Percentiles rank a stretch among this genome's conserved stretches.
phyloP scores from a whole-genome alignment of 2,329 filamentous ascomycete species.

The Clonostachys chloroleuca region DNA sequence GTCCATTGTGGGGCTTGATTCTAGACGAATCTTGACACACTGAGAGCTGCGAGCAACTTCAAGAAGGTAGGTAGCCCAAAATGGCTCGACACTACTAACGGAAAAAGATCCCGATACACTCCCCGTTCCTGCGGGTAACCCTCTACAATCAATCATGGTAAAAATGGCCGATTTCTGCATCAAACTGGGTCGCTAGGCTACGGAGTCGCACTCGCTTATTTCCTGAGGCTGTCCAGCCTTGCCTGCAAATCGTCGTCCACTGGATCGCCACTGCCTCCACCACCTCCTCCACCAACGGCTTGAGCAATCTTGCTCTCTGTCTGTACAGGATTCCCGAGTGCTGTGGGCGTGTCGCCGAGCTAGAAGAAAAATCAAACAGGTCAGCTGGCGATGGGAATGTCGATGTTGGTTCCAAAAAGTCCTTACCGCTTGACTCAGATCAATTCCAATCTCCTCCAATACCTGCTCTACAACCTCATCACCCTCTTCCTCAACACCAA shows the following conservation, averaged over 20 bases:
- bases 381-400: neutral
- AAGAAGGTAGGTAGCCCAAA: no score
- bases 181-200: no score
- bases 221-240: conserved; percentile 79
- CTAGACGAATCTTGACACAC: no score
- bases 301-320: conserved; percentile 79
- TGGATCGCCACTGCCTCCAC: conserved; percentile 51
- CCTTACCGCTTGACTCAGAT: conserved; percentile 82
- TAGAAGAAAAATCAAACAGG: conserved; percentile 27
- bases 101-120: no score
- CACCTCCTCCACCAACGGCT: conserved; percentile 63
- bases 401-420: no score
- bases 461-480: conserved; percentile 97
- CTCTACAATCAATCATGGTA: no score
- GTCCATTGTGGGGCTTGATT: no score
- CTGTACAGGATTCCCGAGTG: conserved; percentile 69
- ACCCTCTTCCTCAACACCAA: conserved; percentile 87
- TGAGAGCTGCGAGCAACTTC: no score
- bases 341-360: conserved; percentile 89
- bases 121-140: no score
- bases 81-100: no score
- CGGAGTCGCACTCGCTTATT: conserved; percentile 23
- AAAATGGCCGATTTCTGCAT: no score
- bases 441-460: conserved; percentile 92
- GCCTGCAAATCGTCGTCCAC: conserved; percentile 95